These are phyloP conservation scores for Botrytis pseudocinerea DNA, from an alignment of 2,329 filamentous ascomycete species.

Conservation along the genomic window DNA sequence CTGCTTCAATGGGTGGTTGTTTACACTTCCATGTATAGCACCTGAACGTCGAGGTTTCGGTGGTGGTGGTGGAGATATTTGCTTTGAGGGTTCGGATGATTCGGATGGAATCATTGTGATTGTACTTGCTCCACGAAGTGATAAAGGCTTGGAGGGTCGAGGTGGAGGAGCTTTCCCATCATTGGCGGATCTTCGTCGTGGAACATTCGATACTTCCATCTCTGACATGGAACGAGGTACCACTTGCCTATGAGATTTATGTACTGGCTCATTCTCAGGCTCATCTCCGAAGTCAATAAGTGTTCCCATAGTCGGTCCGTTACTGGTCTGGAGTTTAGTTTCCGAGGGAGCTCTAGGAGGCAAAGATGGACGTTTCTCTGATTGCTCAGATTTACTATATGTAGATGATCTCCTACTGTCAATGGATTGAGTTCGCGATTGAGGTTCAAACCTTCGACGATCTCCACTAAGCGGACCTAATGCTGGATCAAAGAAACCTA, in stretches of 20 bases:
- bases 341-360: conserved; percentile 36
- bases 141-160: conserved; percentile 58
- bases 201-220: conserved; percentile 36
- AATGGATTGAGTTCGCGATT: conserved; percentile 27
- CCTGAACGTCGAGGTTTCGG: conserved; percentile 34
- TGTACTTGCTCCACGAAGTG: conserved; percentile 49
- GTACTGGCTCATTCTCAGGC: conserved; percentile 44
- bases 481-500: conserved; percentile 71
- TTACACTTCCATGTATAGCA: conserved; percentile 15
- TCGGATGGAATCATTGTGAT: conserved; percentile 39
- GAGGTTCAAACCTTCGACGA: conserved; percentile 26
- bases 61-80: conserved; percentile 43
- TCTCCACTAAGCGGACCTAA: conserved; percentile 39
- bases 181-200: conserved; percentile 36
- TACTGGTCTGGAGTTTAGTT: conserved; percentile 39
- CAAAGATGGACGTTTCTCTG: conserved; percentile 34
- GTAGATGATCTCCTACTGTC: conserved; percentile 30
- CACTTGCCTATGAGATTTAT: conserved; percentile 40
- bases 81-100: conserved; percentile 44
- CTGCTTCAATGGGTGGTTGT: conserved; percentile 36
- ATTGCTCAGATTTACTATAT: conserved; percentile 25
- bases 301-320: conserved; percentile 50
- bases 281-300: conserved; percentile 63
- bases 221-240: conserved; percentile 37
- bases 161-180: conserved; percentile 48